Conservation (phyloP, 2,329 filamentous ascomycete species). For the Pseudogymnoascus sp. region DNA sequence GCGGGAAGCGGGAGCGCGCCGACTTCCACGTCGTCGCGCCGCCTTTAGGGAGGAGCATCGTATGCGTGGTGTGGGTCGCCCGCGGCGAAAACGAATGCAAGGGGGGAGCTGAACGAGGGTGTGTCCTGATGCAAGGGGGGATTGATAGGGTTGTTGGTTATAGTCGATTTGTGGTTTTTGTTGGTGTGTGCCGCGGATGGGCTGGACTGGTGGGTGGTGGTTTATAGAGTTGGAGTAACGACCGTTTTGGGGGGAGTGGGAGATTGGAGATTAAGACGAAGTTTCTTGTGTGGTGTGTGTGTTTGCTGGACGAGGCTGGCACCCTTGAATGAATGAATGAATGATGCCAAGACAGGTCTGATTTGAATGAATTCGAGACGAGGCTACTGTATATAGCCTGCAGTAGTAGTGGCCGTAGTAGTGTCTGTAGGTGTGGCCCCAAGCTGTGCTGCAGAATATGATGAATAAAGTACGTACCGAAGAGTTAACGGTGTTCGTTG, state of each 20-base stretch:
- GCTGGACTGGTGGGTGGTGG: background rate
- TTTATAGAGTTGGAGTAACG: background rate
- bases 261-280: background rate
- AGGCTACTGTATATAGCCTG: background rate
- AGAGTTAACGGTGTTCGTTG: background rate
- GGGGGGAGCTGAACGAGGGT: background rate
- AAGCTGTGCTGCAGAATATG: background rate
- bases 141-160: background rate
- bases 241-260: background rate
- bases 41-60: constrained; percentile 85
- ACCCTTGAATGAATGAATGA: constrained; percentile 16
- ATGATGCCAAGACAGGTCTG: constrained; percentile 15
- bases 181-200: background rate
- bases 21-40: constrained; percentile 82
- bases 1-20: constrained; percentile 70
- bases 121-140: background rate
- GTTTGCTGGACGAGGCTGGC: constrained; percentile 10
- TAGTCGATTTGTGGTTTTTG: too few relatives aligned
- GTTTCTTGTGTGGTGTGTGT: constrained; percentile 27
- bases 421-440: background rate
- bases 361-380: background rate
- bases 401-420: too few relatives aligned
- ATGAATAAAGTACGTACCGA: background rate
- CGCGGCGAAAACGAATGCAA: background rate
- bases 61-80: constrained; percentile 25